Conservation (phyloP, 805 yeast genomes). For the Kazachstania viticola region DNA sequence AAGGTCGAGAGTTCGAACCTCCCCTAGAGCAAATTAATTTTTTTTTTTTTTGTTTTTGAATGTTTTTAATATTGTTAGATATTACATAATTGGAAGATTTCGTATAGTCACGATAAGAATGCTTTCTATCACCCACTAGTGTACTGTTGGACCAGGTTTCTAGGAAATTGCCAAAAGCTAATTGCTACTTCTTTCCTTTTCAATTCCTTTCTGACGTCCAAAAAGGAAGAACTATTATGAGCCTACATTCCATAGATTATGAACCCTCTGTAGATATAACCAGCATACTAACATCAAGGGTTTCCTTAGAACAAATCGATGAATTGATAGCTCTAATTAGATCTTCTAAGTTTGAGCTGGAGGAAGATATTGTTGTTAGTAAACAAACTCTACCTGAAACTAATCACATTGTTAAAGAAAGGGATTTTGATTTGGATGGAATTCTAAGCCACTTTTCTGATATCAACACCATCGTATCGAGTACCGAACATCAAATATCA, state of each 20-base stretch:
- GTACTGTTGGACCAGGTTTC: too few relatives aligned
- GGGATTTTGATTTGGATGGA: constrained; percentile 15
- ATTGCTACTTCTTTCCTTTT: neutral
- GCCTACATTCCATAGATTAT: constrained; percentile 31
- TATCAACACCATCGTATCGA: constrained; percentile 72
- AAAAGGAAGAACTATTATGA: constrained; percentile 7
- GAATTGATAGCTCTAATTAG: neutral
- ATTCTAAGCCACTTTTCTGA: constrained; percentile 42
- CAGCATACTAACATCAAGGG: constrained; percentile 30
- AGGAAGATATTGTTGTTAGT: neutral
- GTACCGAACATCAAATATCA: constrained; percentile 52
- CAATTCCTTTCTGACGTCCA: neutral
- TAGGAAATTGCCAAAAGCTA: too few relatives aligned
- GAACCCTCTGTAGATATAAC: constrained; percentile 44
- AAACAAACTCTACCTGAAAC: neutral
- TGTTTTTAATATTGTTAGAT: too few relatives aligned
- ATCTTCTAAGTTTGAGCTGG: neutral
- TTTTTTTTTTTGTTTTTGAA: too few relatives aligned
- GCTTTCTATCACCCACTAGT: too few relatives aligned
- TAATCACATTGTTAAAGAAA: neutral
- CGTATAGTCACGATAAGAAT: too few relatives aligned
- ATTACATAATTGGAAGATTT: too few relatives aligned
- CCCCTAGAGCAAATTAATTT: too few relatives aligned
- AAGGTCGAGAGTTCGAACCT: too few relatives aligned
- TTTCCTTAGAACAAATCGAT: neutral